Evolutionary conservation across 2,329 filamentous ascomycete species (phyloP).

Genomic region (Calonectria pseudoreteaudii): DNA sequence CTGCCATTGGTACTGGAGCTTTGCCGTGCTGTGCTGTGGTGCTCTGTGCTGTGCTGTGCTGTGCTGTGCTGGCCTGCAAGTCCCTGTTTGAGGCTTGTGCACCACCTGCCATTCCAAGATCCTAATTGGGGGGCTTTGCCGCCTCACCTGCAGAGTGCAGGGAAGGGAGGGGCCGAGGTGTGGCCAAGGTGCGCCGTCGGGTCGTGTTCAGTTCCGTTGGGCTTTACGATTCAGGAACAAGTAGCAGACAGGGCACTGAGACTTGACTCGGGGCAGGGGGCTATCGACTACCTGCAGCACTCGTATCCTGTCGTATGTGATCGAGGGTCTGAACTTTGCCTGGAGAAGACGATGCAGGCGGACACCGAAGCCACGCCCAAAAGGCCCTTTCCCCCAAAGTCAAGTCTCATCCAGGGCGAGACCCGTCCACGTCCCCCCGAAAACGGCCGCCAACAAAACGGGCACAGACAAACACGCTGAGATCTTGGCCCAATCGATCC

Average conservation of each 20-base stretch:
- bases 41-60: background rate
- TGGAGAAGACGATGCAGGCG: background rate
- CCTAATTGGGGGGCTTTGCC: conserved; percentile 5
- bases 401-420: background rate
- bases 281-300: background rate
- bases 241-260: background rate
- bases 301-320: conserved; percentile 4
- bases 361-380: background rate
- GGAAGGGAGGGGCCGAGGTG: background rate
- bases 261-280: background rate
- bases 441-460: conserved; percentile 17
- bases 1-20: background rate
- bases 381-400: background rate
- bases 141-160: conserved; percentile 10
- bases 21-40: conserved; percentile 3
- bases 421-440: conserved; percentile 1
- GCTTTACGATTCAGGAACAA: background rate
- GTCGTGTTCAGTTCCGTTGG: background rate
- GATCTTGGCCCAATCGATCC: background rate
- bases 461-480: background rate
- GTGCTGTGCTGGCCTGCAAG: background rate
- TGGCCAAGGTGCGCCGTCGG: background rate
- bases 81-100: background rate
- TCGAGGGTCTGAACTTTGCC: background rate
- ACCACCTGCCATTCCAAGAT: background rate